Conservation (phyloP, 257 asterid species). For the Lycium barbarum region DNA sequence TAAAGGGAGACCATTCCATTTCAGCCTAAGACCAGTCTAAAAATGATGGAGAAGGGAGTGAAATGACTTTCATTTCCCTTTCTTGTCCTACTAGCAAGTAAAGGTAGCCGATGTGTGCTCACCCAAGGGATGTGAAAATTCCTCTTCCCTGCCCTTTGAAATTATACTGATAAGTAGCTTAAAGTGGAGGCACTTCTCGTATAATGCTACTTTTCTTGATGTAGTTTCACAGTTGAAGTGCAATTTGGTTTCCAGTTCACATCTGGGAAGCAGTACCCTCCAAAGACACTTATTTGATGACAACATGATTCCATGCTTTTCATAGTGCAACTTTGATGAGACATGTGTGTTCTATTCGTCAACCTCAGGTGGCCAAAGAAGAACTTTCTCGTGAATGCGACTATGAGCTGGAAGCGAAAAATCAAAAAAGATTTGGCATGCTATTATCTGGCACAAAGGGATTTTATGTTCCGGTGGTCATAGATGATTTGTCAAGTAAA, state of each 20-base stretch:
- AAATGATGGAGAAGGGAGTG: slow-evolving; percentile 1
- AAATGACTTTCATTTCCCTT: slow-evolving; percentile 18
- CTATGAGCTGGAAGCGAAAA: slow-evolving; percentile 82
- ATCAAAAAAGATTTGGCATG: slow-evolving; percentile 76
- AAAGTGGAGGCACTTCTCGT: slow-evolving; percentile 19
- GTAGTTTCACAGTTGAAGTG: background rate
- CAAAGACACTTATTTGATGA: slow-evolving; percentile 6
- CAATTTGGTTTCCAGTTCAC: slow-evolving; percentile 21
- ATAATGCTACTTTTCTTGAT: slow-evolving; percentile 3
- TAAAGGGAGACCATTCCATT: background rate
- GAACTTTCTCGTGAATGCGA: slow-evolving; percentile 96
- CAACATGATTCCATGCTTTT: background rate
- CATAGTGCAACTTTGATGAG: slow-evolving; percentile 15
- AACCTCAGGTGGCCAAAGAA: slow-evolving; percentile 84
- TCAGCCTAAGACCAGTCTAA: slow-evolving; percentile 6
- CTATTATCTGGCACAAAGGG: slow-evolving; percentile 62
- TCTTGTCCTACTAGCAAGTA: background rate
- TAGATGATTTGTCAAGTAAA: slow-evolving; percentile 78
- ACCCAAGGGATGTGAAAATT: slow-evolving; percentile 1
- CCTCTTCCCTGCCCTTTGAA: slow-evolving; percentile 2
- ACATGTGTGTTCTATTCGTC: slow-evolving; percentile 13
- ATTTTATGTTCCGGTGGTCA: slow-evolving; percentile 83
- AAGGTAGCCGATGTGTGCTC: slow-evolving; percentile 14
- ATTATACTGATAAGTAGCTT: slow-evolving; percentile 5
- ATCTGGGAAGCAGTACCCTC: slow-evolving; percentile 11